Evolutionary conservation across 805 yeast species (phyloP).

Genomic region (Starmerella stigmatis): DNA sequence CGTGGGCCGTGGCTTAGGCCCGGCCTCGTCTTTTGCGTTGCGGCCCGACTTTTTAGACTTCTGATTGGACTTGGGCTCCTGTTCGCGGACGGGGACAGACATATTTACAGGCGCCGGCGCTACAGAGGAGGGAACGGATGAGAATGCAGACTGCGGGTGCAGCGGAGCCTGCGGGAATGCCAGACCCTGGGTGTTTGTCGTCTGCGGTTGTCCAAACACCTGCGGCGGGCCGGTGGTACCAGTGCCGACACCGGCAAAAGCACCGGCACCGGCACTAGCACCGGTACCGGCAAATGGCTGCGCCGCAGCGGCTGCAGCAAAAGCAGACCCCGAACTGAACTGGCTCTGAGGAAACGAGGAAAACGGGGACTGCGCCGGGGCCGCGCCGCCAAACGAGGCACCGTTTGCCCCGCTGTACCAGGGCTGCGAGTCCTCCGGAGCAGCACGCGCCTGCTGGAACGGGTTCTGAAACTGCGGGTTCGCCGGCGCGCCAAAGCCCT

Average conservation of each 20-base stretch:
- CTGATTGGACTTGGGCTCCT: background rate
- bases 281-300: background rate
- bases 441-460: background rate
- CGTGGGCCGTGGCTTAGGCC: background rate
- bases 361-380: too few species aligned
- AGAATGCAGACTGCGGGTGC: background rate
- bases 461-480: background rate
- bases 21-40: background rate
- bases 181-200: background rate
- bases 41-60: background rate
- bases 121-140: background rate
- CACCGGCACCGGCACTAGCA: too few species aligned
- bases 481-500: background rate
- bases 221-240: too few species aligned
- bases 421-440: background rate
- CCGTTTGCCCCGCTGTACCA: too few species aligned
- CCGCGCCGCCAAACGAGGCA: too few species aligned
- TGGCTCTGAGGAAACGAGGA: background rate
- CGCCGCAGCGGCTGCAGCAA: background rate
- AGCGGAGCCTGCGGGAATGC: background rate
- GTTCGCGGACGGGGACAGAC: background rate
- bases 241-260: too few species aligned
- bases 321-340: background rate
- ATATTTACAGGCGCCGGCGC: background rate
- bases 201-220: background rate